Evolutionary conservation across 2,329 filamentous ascomycete genomes (phyloP), one percentile per base, ranked within the genome.

Genomic region (Xylariaceae sp.): DNA sequence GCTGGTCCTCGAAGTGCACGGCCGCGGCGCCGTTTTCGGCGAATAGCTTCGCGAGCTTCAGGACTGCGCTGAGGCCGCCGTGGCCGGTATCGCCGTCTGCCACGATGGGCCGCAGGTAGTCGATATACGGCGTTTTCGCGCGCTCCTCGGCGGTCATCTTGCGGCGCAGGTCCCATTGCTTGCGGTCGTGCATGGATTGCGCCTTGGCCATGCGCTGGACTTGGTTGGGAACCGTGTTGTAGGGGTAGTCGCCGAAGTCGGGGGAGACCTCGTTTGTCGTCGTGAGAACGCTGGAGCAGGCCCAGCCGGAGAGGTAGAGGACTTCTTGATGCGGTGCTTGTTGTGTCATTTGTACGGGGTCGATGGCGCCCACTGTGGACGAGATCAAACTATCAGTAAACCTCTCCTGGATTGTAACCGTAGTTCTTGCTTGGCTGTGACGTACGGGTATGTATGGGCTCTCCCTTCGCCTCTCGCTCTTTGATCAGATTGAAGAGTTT

Each of bases 341-440:
- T 72, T 99, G 94, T 46, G 94, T 96, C 94, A 99, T 97, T 75
- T 99, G 94, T 10, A 97, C 85, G n/a, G 94, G 94, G 68, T 99
- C 94, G 72, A 99, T 95, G 56, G 92, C 94, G 63, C 94, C 94
- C 88, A 99, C 89, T 92, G 58, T 29, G 53, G 0, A 49, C 5
- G 5, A 16, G 21, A 41, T 13, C 26, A 9, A 22, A 6, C 18
- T 4, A 6, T 58, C 22, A 61, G 53, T 18, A 15, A 8, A 37
- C 19, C 26, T 12, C 6, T 30, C 21, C 6, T 19, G 19, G 1
- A 9, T 21, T n/a, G 16, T 29, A 39, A 29, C 7, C 15, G 26
- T 44, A 5, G 18, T 9, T 21, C 37, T 30, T 19, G 6, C n/a
- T n/a, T 51, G 43, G 40, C 13, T 47, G 10, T 15, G 51, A 74